Evolutionary conservation across 192 early-diverging fungal genomes (phyloP).

Genomic region (Podila epigama): DNA sequence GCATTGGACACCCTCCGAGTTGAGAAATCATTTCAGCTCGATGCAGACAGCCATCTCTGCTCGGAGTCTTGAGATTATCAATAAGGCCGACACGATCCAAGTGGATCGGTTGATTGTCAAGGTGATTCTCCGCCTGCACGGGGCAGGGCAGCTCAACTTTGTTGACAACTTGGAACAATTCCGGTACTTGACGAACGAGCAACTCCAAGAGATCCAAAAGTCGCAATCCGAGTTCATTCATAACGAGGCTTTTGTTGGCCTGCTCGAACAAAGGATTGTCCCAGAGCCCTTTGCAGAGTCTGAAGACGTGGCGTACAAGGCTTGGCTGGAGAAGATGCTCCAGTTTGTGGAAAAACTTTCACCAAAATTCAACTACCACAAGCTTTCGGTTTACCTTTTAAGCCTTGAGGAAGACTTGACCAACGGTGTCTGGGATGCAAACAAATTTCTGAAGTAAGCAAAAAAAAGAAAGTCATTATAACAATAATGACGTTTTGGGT

Average conservation of each 20-base stretch:
- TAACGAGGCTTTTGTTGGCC: constrained; percentile 26
- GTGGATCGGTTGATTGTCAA: constrained; percentile 24
- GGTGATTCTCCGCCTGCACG: constrained; percentile 9
- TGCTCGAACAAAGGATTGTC: constrained; percentile 20
- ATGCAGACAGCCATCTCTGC: constrained; percentile 15
- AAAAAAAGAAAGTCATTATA: no score
- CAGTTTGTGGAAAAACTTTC: constrained; percentile 30
- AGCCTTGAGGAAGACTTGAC: constrained; percentile 19
- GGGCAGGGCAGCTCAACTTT: constrained; percentile 5
- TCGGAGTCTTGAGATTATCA: constrained; percentile 36
- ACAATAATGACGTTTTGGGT: no score
- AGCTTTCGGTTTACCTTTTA: constrained; percentile 34
- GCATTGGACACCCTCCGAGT: constrained; percentile 1
- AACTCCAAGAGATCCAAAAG: constrained; percentile 19
- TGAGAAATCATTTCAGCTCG: neutral
- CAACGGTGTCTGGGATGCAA: constrained; percentile 21
- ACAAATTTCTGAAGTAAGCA: constrained; percentile 30
- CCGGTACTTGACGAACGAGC: constrained; percentile 5
- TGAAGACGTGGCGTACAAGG: constrained; percentile 13
- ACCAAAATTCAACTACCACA: constrained; percentile 36
- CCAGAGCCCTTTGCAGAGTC: constrained; percentile 11
- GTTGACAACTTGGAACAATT: neutral
- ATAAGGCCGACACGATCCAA: constrained; percentile 13
- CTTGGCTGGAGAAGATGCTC: constrained; percentile 24
- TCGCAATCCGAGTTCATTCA: constrained; percentile 1